Base-by-base conservation (phyloP, 306 rosid genomes). In the Comarum palustre region DNA sequence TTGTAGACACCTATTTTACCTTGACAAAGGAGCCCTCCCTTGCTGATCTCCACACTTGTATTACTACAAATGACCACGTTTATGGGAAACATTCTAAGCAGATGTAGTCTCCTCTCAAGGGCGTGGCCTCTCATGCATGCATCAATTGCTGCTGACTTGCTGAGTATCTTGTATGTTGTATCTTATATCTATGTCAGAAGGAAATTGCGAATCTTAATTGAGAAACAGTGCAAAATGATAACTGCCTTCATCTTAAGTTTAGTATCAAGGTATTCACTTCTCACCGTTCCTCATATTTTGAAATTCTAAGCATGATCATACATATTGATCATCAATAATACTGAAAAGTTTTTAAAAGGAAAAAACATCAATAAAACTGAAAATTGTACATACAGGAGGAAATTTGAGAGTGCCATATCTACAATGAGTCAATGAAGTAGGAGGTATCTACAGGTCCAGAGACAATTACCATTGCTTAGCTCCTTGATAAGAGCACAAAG, bases 401-500 rank as follows among this genome's bases (percentile, higher is more conserved):
- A 72, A 5, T 25, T 57, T 48, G 13, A 43, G 29, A 54, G 2
- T 38, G 68, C 68, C 27, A 14, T 24, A 39, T 67, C 1, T 24
- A 45, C 45, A 51, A 36, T 70, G 58, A 71, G 36, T 9, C 36
- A 71, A 13, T 16, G 66, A 24, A 55, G n/a, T 22, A 25, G 4
- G 66, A 72, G 55, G n/a, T 63, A 72, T 1, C 67, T 10, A 39
- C 75, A 38, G 50, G 38, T 41, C 66, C 52, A 72, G 42, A 34
- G 25, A 8, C 24, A 8, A 71, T 38, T 43, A 24, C 66, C 43
- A 2, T 57, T 57, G 24, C 75, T 57, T 27, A 42, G 52, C 0
- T 71, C 41, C 75, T 1, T n/a, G n/a, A 34, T 34, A 34, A 3
- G 36, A 34, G 5, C 36, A 34, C 4, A 29, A 29, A 29, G 4